A percentile compares a stretch with the other conserved stretches of the same genome.
Evolutionary conservation across 768 basidiomycete genomes (phyloP).

Genomic region (Dentipellis sp.): DNA sequence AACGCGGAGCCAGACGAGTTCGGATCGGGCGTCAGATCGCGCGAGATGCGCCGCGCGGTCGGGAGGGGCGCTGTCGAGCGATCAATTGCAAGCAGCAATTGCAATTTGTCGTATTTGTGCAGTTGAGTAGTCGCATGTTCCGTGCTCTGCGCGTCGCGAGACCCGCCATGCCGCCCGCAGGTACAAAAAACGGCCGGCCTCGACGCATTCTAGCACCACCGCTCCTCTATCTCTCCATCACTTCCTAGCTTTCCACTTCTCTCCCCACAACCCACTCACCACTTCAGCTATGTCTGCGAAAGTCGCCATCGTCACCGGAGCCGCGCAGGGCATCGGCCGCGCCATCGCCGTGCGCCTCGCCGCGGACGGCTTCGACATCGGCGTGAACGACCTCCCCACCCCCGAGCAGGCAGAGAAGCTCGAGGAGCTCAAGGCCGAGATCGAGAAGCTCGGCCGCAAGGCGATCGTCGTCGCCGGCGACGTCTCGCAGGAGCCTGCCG

Average conservation of each 20-base stretch:
- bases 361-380: conserved; percentile 35
- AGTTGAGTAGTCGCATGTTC: no score
- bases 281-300: not conserved
- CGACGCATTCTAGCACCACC: not conserved
- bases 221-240: not conserved
- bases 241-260: not conserved
- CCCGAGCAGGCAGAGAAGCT: not conserved
- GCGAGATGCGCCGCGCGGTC: no score
- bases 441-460: not conserved
- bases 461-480: not conserved
- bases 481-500: not conserved
- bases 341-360: conserved; percentile 39
- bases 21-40: no score
- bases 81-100: no score
- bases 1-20: no score
- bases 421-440: not conserved
- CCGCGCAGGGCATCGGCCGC: conserved; percentile 38
- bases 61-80: no score
- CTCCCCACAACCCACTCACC: not conserved
- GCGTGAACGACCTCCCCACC: conserved; percentile 28
- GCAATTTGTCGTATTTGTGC: no score
- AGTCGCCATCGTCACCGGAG: conserved; percentile 36
- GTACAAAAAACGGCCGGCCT: not conserved
- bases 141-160: no score
- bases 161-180: no score